Evolutionary conservation across 2,329 filamentous ascomycete genomes (phyloP).

Genomic region (Microsporum audouinii): DNA sequence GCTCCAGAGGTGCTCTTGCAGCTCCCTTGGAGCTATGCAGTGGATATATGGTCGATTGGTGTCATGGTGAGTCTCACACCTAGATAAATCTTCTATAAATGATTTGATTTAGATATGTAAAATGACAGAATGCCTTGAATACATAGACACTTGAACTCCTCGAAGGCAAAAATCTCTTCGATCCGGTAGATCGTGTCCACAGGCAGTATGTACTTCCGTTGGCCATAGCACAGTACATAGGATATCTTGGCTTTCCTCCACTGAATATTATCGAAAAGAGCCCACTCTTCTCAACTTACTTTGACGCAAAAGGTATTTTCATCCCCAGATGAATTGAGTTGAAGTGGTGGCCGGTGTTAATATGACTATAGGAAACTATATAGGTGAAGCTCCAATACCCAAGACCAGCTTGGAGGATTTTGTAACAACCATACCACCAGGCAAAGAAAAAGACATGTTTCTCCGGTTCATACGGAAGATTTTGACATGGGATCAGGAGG

Average conservation of each 20-base stretch:
- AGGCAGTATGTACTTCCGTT: conserved; percentile 20
- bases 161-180: conserved; percentile 21
- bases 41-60: conserved; percentile 21
- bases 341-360: too few relatives aligned
- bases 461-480: conserved; percentile 20
- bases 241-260: conserved; percentile 19
- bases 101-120: too few relatives aligned
- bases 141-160: conserved; percentile 18
- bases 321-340: not conserved
- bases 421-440: conserved; percentile 17
- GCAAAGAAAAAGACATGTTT: conserved; percentile 18
- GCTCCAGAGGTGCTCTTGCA: conserved; percentile 18
- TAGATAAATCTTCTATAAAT: too few relatives aligned
- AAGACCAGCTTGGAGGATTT: conserved; percentile 13
- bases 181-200: conserved; percentile 17
- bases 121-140: too few relatives aligned
- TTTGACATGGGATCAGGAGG: conserved; percentile 18
- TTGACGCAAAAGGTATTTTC: conserved; percentile 13
- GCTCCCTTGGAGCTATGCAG: conserved; percentile 16
- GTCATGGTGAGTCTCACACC: conserved; percentile 16
- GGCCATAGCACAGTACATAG: conserved; percentile 22
- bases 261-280: conserved; percentile 18
- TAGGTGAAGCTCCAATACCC: conserved; percentile 15
- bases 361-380: conserved; percentile 14
- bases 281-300: conserved; percentile 15